These are phyloP conservation scores for Xylaria sp. DNA, from an alignment of 2,329 filamentous ascomycete genomes.

Conservation along the genomic window DNA sequence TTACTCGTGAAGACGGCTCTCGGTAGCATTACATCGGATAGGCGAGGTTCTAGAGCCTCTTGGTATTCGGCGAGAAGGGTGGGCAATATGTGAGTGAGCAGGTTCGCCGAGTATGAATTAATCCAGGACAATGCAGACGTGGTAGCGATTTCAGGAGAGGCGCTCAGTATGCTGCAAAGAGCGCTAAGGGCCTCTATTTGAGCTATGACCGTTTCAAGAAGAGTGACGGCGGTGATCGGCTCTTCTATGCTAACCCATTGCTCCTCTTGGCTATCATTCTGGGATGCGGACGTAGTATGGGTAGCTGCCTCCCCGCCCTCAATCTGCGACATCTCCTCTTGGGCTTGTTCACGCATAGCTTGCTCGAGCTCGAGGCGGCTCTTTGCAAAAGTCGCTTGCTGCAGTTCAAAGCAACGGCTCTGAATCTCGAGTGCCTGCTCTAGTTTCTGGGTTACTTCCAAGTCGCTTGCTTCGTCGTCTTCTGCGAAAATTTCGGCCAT, in stretches of 20 bases:
- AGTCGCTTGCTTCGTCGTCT: constrained; percentile 58
- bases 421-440: constrained; percentile 47
- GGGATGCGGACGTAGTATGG: constrained; percentile 47
- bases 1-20: constrained; percentile 44
- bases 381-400: constrained; percentile 53
- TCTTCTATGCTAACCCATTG: constrained; percentile 76
- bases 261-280: constrained; percentile 54
- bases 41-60: constrained; percentile 20
- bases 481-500: constrained; percentile 70
- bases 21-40: constrained; percentile 44
- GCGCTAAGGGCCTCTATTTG: constrained; percentile 67
- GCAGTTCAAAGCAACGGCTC: constrained; percentile 60
- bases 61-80: constrained; percentile 27
- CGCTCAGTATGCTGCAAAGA: constrained; percentile 61
- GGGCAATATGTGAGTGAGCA: constrained; percentile 51
- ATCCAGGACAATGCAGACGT: constrained; percentile 62
- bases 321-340: constrained; percentile 43
- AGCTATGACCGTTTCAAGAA: constrained; percentile 75
- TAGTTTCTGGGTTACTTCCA: constrained; percentile 54
- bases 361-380: constrained; percentile 46
- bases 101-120: constrained; percentile 64
- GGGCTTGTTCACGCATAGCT: constrained; percentile 39
- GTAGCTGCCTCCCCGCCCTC: neutral
- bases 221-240: constrained; percentile 70
- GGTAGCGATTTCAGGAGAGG: constrained; percentile 16